Conservation (phyloP, 2,329 filamentous ascomycete species). For the Cytospora paraplurivora region DNA sequence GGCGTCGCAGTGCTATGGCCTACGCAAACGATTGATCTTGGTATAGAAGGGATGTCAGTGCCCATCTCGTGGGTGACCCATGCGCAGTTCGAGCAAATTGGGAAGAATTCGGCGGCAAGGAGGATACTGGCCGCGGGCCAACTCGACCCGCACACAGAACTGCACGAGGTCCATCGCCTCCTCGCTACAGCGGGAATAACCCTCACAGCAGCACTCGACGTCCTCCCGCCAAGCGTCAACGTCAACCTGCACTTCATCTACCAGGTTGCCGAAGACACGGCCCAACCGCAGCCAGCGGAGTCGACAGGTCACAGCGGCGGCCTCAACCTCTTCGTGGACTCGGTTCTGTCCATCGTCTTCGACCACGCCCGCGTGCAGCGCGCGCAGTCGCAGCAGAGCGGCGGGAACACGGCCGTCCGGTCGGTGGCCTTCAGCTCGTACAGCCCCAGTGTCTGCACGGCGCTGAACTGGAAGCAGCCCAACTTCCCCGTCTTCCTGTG, state of each 20-base stretch:
- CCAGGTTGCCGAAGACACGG: conserved; percentile 74
- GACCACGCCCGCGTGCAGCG: conserved; percentile 77
- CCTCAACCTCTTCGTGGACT: conserved; percentile 84
- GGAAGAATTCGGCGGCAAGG: conserved; percentile 46
- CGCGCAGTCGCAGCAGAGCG: conserved; percentile 61
- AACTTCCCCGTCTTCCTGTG: conserved; percentile 96
- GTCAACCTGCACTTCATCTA: conserved; percentile 92
- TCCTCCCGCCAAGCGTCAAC: conserved; percentile 78
- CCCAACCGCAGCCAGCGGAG: conserved; percentile 41
- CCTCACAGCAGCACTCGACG: conserved; percentile 72
- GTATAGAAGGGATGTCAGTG: conserved; percentile 68
- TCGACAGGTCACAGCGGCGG: conserved; percentile 75
- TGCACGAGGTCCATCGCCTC: conserved; percentile 64
- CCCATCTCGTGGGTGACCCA: conserved; percentile 79
- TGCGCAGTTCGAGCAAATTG: conserved; percentile 66
- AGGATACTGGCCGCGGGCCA: conserved; percentile 48
- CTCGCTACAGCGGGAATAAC: conserved; percentile 78
- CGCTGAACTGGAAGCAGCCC: conserved; percentile 98
- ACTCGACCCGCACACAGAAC: conserved; percentile 47
- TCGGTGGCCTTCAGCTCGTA: conserved; percentile 95
- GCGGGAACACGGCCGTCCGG: conserved; percentile 57
- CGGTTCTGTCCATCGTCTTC: conserved; percentile 82
- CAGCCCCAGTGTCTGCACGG: conserved; percentile 86
- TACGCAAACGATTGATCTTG: conserved; percentile 75
- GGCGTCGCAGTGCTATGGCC: conserved; percentile 86